A percentile compares a stretch with the other conserved stretches of the same genome.
Conservation (phyloP, 2,329 filamentous ascomycete species). For the Aureobasidium subglaciale region DNA sequence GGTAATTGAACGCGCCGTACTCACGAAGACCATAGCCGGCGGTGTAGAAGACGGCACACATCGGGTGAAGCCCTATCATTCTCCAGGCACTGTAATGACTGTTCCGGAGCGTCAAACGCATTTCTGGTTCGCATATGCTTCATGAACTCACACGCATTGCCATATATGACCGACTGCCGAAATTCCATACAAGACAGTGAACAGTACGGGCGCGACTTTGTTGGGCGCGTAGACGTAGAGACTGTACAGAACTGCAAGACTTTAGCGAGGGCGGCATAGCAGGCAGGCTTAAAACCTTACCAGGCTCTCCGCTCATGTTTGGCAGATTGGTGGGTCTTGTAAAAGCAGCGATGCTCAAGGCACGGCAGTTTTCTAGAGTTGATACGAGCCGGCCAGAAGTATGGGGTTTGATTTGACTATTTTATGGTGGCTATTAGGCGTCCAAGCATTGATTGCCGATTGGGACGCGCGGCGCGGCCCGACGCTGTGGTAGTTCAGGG, state of each 20-base stretch:
- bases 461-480: neutral
- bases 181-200: constrained; percentile 7
- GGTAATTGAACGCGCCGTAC: constrained; percentile 28
- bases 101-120: neutral
- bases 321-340: neutral
- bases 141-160: constrained; percentile 10
- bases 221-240: constrained; percentile 16
- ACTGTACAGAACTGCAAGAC: constrained; percentile 11
- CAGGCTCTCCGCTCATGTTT: constrained; percentile 4
- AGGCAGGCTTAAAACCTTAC: neutral
- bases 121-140: neutral
- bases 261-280: neutral
- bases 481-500: neutral
- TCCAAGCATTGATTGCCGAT: neutral
- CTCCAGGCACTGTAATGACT: constrained; percentile 35
- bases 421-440: neutral
- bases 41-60: constrained; percentile 50
- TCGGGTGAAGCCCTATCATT: constrained; percentile 48
- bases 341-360: no score
- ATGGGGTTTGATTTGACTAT: neutral
- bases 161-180: constrained; percentile 7
- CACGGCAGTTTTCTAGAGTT: no score
- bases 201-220: constrained; percentile 14
- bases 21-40: constrained; percentile 48
- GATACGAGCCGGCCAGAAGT: neutral